Evolutionary conservation across 495 filamentous ascomycete species (phyloP).

Genomic region (Penicillium silybi): DNA sequence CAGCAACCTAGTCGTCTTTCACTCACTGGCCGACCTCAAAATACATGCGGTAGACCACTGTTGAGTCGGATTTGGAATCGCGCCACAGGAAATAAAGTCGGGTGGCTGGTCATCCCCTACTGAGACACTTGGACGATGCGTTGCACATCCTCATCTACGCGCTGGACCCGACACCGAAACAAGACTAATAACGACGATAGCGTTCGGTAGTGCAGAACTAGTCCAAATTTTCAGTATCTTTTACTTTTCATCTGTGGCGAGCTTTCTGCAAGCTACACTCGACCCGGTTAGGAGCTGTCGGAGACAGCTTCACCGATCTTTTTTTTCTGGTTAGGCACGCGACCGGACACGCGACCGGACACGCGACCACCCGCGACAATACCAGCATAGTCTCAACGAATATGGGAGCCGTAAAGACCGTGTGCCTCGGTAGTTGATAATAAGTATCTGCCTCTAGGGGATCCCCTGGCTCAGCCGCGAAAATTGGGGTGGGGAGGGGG

Average conservation of each 20-base stretch:
- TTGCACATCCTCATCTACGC: conserved; percentile 21
- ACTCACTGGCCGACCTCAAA: background rate
- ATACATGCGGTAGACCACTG: background rate
- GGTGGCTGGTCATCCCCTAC: conserved; percentile 1
- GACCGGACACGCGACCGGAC: background rate
- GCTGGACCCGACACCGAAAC: conserved; percentile 4
- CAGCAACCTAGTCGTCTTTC: background rate
- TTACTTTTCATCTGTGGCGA: background rate
- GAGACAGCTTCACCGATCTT: background rate
- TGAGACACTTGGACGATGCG: background rate
- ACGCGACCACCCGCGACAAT: background rate
- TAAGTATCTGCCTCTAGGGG: background rate
- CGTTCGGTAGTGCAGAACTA: background rate
- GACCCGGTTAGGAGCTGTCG: background rate
- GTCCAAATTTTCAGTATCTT: background rate
- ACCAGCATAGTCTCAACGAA: background rate
- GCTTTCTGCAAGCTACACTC: background rate
- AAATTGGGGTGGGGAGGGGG: background rate
- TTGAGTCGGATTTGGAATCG: background rate
- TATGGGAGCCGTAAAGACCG: background rate
- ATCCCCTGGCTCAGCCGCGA: background rate
- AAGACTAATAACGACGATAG: background rate
- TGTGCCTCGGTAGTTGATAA: background rate
- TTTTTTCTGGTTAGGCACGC: background rate
- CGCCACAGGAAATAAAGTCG: background rate